These are phyloP conservation scores for Populus pruinosa DNA, from an alignment of 345 rosid species.

Conservation along the genomic window DNA sequence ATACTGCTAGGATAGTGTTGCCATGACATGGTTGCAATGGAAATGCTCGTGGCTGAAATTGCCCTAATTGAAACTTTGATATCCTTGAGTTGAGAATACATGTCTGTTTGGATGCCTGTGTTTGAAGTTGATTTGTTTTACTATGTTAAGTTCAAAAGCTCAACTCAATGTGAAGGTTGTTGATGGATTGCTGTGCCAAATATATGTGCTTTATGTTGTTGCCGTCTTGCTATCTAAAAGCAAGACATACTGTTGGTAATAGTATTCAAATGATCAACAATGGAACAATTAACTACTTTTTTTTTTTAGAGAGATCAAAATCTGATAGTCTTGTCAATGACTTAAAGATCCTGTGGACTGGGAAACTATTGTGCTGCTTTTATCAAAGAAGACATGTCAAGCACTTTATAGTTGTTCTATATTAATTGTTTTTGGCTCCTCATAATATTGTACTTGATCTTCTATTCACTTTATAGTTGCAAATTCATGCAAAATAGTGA, in stretches of 20 bases:
- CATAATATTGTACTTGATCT: background rate
- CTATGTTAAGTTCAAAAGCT: background rate
- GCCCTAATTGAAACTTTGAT: background rate
- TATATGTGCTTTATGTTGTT: no score
- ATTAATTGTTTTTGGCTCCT: background rate
- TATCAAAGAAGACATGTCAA: background rate
- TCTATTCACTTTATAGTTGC: background rate
- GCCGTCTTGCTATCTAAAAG: background rate
- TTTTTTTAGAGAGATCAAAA: background rate
- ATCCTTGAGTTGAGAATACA: background rate
- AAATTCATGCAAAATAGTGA: background rate
- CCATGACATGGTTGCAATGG: background rate
- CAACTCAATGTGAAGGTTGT: background rate
- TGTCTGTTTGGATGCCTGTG: background rate
- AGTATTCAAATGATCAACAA: background rate
- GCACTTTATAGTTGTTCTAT: background rate
- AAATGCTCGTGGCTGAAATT: constrained; percentile 1
- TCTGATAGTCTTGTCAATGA: background rate
- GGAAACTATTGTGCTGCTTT: background rate
- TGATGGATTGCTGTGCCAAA: background rate
- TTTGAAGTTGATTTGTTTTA: background rate
- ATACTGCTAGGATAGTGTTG: background rate
- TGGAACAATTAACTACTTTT: background rate
- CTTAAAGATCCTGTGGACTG: background rate
- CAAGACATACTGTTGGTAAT: background rate